A percentile compares a stretch with the other conserved stretches of the same genome.
Evolutionary conservation across 1,284 basidiomycete species (phyloP).

Genomic region (Rhodotorula sp.): DNA sequence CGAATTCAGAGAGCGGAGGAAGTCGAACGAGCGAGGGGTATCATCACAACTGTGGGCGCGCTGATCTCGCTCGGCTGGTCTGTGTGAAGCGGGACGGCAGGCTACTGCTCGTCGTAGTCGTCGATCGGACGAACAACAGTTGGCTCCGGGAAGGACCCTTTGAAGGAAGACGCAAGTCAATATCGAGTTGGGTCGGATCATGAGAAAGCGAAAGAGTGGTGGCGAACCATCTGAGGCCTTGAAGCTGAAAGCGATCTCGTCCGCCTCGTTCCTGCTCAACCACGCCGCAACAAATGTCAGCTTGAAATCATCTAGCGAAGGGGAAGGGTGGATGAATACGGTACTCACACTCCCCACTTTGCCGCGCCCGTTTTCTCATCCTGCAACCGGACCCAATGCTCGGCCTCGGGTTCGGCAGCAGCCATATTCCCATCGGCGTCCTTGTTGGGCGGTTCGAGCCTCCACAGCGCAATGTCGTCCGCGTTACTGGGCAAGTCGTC

Average conservation of each 20-base stretch:
- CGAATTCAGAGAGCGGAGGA: background rate
- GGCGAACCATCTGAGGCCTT: constrained; percentile 20
- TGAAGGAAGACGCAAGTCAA: too few species aligned
- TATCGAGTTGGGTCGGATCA: background rate
- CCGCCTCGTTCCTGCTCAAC: constrained; percentile 22
- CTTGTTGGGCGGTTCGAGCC: constrained; percentile 8
- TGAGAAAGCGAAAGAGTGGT: too few species aligned
- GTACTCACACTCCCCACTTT: constrained; percentile 34
- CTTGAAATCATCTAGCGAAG: too few species aligned
- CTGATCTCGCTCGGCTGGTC: too few species aligned
- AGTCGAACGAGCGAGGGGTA: background rate
- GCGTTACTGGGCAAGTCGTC: background rate
- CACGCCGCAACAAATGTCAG: too few species aligned
- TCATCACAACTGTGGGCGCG: background rate
- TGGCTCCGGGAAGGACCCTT: constrained; percentile 16
- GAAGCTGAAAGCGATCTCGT: constrained; percentile 32
- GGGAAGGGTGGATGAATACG: background rate
- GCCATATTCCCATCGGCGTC: background rate
- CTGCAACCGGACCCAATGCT: constrained; percentile 26
- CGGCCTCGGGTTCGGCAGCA: background rate
- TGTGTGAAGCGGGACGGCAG: too few species aligned
- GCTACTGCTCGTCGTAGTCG: constrained; percentile 17
- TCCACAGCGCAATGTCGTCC: constrained; percentile 25
- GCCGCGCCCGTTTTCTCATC: constrained; percentile 31
- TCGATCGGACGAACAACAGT: constrained; percentile 18